Percentiles rank a stretch among this genome's conserved stretches.
Conservation (phyloP, 2,329 filamentous ascomycete species). For the Rutstroemia sp. region DNA sequence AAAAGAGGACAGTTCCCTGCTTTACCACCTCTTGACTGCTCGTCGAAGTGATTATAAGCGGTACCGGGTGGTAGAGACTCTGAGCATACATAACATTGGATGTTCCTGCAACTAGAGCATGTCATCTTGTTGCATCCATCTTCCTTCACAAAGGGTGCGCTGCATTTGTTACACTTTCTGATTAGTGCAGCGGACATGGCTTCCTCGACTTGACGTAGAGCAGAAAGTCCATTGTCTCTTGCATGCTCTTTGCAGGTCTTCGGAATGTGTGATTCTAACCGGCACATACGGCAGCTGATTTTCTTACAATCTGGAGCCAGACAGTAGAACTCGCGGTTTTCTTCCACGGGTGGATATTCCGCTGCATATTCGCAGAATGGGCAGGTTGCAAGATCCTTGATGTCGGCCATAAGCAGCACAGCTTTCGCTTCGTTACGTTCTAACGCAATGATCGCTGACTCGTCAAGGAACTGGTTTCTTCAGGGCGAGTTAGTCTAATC, state of each 20-base stretch:
- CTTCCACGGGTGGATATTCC: slow-evolving; percentile 59
- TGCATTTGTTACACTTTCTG: slow-evolving; percentile 63
- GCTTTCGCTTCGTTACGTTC: slow-evolving; percentile 66
- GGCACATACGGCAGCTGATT: slow-evolving; percentile 62
- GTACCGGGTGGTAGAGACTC: slow-evolving; percentile 33
- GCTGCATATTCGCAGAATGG: slow-evolving; percentile 79
- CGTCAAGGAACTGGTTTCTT: slow-evolving; percentile 38
- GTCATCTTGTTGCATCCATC: slow-evolving; percentile 78
- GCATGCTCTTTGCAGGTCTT: slow-evolving; percentile 61
- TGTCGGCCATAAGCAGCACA: slow-evolving; percentile 58
- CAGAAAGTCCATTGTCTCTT: slow-evolving; percentile 49
- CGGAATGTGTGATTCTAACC: slow-evolving; percentile 62
- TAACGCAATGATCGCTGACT: slow-evolving; percentile 52
- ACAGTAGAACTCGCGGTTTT: slow-evolving; percentile 69
- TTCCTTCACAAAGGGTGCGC: slow-evolving; percentile 64
- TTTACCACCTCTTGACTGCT: slow-evolving; percentile 39
- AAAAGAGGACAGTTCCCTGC: slow-evolving; percentile 58
- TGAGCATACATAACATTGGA: slow-evolving; percentile 66
- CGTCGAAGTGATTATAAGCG: slow-evolving; percentile 66
- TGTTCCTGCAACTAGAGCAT: slow-evolving; percentile 47
- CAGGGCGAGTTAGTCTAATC: slow-evolving; percentile 10
- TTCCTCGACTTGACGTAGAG: slow-evolving; percentile 67
- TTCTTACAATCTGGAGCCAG: slow-evolving; percentile 55
- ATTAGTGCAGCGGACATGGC: slow-evolving; percentile 77
- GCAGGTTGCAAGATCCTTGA: slow-evolving; percentile 68